A percentile compares a stretch with the other conserved stretches of the same genome.
These are phyloP conservation scores for Spiromastix sp. DNA, from an alignment of 2,329 filamentous ascomycete species.

Conservation along the genomic window DNA sequence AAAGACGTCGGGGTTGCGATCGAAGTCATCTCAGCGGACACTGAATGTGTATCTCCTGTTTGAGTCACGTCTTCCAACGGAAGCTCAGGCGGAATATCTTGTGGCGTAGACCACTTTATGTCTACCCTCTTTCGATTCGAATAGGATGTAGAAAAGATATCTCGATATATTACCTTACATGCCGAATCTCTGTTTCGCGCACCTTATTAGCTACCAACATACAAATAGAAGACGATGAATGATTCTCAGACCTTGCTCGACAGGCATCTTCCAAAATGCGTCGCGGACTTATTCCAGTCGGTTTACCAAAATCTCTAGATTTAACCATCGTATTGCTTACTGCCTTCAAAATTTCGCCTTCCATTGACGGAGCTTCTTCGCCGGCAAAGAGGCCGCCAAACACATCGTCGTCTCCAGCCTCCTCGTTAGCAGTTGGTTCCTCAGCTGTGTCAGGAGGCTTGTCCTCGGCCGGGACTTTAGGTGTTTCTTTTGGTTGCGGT, in stretches of 20 bases:
- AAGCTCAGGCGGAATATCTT: slow-evolving; percentile 41
- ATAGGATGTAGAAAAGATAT: slow-evolving; percentile 64
- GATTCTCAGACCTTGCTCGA: slow-evolving; percentile 52
- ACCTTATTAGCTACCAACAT: slow-evolving; percentile 5
- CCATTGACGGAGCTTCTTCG: slow-evolving; percentile 22
- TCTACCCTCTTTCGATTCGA: slow-evolving; percentile 65
- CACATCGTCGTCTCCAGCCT: slow-evolving; percentile 35
- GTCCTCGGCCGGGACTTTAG: slow-evolving; percentile 39
- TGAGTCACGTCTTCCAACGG: slow-evolving; percentile 33
- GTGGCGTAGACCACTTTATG: slow-evolving; percentile 68
- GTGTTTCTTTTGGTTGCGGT: background rate
- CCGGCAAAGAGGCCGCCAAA: slow-evolving; percentile 47
- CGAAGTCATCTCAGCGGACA: slow-evolving; percentile 62
- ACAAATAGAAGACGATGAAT: background rate
- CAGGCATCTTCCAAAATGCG: slow-evolving; percentile 80
- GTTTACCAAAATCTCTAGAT: slow-evolving; percentile 76
- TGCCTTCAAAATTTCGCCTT: slow-evolving; percentile 8
- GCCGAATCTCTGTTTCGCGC: slow-evolving; percentile 51
- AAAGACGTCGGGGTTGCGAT: slow-evolving; percentile 63
- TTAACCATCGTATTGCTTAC: slow-evolving; percentile 32
- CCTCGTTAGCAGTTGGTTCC: slow-evolving; percentile 28
- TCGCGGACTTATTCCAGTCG: slow-evolving; percentile 64
- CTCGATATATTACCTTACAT: slow-evolving; percentile 55
- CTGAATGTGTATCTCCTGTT: slow-evolving; percentile 33
- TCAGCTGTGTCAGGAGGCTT: slow-evolving; percentile 26